phyloP scores from a whole-genome alignment of 768 basidiomycete genomes.

The Xerocomellus intermedius region DNA sequence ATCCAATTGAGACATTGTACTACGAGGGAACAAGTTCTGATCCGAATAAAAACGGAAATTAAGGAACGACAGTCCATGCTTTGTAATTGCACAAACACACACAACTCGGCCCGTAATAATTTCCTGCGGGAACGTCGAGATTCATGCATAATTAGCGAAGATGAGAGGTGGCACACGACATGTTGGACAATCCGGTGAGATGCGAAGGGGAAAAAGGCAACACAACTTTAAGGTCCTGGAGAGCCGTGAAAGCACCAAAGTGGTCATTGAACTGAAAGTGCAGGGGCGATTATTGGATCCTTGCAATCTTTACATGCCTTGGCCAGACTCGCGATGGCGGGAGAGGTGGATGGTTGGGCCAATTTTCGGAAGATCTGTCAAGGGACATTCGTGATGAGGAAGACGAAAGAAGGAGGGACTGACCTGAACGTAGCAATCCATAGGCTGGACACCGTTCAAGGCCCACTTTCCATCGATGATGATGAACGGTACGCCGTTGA shows the following conservation, averaged over 20 bases:
- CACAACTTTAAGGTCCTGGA: not conserved
- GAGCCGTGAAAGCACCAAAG: not conserved
- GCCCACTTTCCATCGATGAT: slow-evolving; percentile 48
- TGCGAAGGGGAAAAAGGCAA: slow-evolving; percentile 1
- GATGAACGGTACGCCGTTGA: slow-evolving; percentile 53
- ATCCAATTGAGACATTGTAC: slow-evolving; percentile 3
- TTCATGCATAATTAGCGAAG: slow-evolving; percentile 10
- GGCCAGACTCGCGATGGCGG: not conserved
- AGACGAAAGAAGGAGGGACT: not conserved
- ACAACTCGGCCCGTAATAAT: slow-evolving; percentile 12
- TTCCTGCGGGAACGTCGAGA: slow-evolving; percentile 19
- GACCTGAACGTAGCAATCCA: slow-evolving; percentile 41
- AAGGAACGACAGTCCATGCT: slow-evolving; percentile 15
- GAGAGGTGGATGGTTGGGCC: slow-evolving; percentile 18
- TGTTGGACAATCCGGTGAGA: slow-evolving; percentile 17
- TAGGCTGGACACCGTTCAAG: slow-evolving; percentile 43
- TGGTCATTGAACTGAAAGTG: slow-evolving; percentile 25
- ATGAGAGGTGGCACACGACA: slow-evolving; percentile 10
- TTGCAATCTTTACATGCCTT: slow-evolving; percentile 22
- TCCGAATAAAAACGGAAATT: slow-evolving; percentile 9
- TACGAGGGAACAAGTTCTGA: slow-evolving; percentile 5
- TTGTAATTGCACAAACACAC: slow-evolving; percentile 12
- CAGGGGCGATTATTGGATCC: slow-evolving; percentile 16
- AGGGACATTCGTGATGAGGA: not conserved
- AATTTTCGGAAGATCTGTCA: slow-evolving; percentile 34